phyloP scores from a whole-genome alignment of 1,284 basidiomycete species.

The Rhodotorula sp. region DNA sequence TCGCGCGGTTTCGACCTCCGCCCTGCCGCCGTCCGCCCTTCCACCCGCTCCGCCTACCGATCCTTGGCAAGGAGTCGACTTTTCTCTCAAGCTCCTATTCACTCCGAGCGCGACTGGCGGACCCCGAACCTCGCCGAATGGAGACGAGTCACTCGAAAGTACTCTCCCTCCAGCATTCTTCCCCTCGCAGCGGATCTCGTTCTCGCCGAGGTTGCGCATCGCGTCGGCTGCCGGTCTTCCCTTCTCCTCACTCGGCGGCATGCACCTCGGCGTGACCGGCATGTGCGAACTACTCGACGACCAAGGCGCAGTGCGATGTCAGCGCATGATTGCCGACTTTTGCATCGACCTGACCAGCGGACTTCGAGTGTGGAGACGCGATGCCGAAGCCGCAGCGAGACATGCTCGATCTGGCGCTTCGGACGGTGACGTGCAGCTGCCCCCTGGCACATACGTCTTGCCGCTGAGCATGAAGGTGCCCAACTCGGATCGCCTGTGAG shows the following conservation, averaged over 20 bases:
- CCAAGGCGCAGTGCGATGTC: constrained; percentile 40
- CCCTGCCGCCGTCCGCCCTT: background rate
- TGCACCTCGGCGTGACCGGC: constrained; percentile 48
- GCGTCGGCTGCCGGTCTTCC: constrained; percentile 35
- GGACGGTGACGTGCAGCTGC: constrained; percentile 37
- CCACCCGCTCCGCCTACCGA: constrained; percentile 6
- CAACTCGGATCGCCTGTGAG: constrained; percentile 45
- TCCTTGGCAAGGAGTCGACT: constrained; percentile 34
- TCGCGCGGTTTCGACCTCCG: constrained; percentile 6
- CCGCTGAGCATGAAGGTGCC: constrained; percentile 48
- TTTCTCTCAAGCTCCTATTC: constrained; percentile 40
- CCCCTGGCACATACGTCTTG: constrained; percentile 46
- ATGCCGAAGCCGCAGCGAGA: constrained; percentile 39
- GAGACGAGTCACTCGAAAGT: constrained; percentile 21
- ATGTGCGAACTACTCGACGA: constrained; percentile 43
- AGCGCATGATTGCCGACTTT: constrained; percentile 47
- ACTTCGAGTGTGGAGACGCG: constrained; percentile 46
- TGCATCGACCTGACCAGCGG: constrained; percentile 46
- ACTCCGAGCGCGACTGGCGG: constrained; percentile 7
- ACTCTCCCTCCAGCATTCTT: constrained; percentile 46
- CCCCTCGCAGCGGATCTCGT: constrained; percentile 45
- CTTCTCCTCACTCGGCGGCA: constrained; percentile 43
- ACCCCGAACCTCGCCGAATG: background rate
- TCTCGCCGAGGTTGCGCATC: constrained; percentile 45
- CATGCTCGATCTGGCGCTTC: constrained; percentile 13